phyloP scores from a whole-genome alignment of 2,329 filamentous ascomycete genomes.

The Fulvia fulva region DNA sequence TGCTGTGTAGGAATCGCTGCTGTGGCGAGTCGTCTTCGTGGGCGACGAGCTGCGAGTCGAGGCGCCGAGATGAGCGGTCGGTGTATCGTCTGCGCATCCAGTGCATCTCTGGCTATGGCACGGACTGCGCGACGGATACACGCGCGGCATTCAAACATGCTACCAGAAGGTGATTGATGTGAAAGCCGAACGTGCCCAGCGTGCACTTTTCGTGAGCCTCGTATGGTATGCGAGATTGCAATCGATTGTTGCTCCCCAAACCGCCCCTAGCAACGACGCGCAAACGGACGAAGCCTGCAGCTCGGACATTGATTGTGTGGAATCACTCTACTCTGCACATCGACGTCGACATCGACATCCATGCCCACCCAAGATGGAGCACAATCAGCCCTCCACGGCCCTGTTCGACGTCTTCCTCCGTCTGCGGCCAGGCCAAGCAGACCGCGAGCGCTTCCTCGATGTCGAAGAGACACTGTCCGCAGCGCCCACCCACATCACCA shows the following conservation, averaged over 20 bases:
- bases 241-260: conserved; percentile 10
- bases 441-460: conserved; percentile 67
- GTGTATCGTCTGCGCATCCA: conserved; percentile 10
- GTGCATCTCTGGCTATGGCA: conserved; percentile 35
- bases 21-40: conserved; percentile 12
- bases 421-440: conserved; percentile 51
- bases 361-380: conserved; percentile 20
- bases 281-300: too few relatives aligned
- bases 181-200: neutral
- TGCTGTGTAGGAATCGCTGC: neutral
- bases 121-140: conserved; percentile 43
- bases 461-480: conserved; percentile 56
- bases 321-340: conserved; percentile 1
- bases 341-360: conserved; percentile 9
- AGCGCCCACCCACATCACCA: conserved; percentile 49
- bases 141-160: conserved; percentile 45
- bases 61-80: conserved; percentile 25
- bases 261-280: neutral
- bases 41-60: conserved; percentile 6
- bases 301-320: conserved; percentile 5
- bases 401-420: conserved; percentile 92
- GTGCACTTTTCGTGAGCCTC: neutral
- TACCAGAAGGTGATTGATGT: neutral
- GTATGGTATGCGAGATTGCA: neutral
- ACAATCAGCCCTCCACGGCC: conserved; percentile 30